Evolutionary conservation across 2,329 filamentous ascomycete species (phyloP).

Genomic region (Aspergillus floridensis): DNA sequence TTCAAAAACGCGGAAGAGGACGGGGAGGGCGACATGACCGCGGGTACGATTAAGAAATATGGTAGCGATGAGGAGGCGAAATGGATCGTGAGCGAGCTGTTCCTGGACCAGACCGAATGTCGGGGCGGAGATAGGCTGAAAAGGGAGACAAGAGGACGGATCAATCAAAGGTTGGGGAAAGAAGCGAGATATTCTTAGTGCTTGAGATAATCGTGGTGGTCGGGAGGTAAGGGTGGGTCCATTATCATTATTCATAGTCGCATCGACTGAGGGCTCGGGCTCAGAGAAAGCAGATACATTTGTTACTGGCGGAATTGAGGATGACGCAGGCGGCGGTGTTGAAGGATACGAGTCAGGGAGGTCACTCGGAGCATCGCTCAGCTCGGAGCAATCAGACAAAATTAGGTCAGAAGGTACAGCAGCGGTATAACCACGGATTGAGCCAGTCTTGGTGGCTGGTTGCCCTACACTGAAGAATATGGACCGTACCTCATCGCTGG

Average conservation of each 20-base stretch:
- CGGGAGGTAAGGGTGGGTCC: slow-evolving; percentile 13
- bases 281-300: neutral
- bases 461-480: slow-evolving; percentile 28
- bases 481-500: slow-evolving; percentile 41
- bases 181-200: slow-evolving; percentile 42
- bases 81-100: slow-evolving; percentile 69
- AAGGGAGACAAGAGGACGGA: slow-evolving; percentile 51
- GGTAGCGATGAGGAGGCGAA: slow-evolving; percentile 75
- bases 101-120: slow-evolving; percentile 83
- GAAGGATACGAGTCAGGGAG: slow-evolving; percentile 9
- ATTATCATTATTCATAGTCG: slow-evolving; percentile 7
- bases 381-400: slow-evolving; percentile 31
- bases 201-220: slow-evolving; percentile 16
- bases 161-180: slow-evolving; percentile 36
- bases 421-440: slow-evolving; percentile 2
- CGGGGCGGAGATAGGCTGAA: slow-evolving; percentile 63
- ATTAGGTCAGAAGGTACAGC: slow-evolving; percentile 19
- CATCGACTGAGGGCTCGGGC: slow-evolving; percentile 1
- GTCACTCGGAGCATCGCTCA: slow-evolving; percentile 38
- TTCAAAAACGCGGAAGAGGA: slow-evolving; percentile 66
- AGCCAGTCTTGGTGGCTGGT: too few species aligned
- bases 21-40: slow-evolving; percentile 70
- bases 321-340: neutral
- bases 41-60: slow-evolving; percentile 82
- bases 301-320: neutral